Conservation (phyloP, 768 basidiomycete species). For the Gautieria morchelliformis region DNA sequence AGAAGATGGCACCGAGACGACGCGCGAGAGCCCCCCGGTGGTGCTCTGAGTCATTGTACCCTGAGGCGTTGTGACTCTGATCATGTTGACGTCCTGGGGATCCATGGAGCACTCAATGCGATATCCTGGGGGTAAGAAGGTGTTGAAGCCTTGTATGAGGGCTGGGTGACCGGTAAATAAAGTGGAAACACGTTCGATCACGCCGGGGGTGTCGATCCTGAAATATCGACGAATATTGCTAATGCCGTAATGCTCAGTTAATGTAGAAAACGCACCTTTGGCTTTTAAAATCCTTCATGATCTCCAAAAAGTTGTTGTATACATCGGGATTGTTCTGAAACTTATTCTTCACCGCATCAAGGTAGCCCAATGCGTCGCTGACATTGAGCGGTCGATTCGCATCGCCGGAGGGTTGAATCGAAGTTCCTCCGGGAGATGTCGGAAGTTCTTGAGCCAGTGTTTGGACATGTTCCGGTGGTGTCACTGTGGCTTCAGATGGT, state of each 20-base stretch:
- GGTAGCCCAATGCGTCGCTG: constrained; percentile 85
- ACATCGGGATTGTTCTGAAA: constrained; percentile 87
- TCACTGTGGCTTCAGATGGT: neutral
- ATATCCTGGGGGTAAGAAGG: constrained; percentile 91
- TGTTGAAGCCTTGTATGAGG: constrained; percentile 97
- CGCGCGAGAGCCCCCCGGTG: constrained; percentile 11
- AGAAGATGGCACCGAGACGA: neutral
- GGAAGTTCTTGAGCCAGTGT: neutral
- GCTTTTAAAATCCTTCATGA: constrained; percentile 99
- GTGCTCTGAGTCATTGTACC: constrained; percentile 60
- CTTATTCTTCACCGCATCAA: constrained; percentile 90
- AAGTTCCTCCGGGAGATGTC: neutral
- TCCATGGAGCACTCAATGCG: constrained; percentile 76
- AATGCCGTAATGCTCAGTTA: neutral
- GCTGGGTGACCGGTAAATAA: constrained; percentile 85
- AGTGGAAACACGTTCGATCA: constrained; percentile 89
- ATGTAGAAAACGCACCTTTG: constrained; percentile 53
- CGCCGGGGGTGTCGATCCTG: constrained; percentile 96
- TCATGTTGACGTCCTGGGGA: constrained; percentile 46
- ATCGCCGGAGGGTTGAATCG: neutral
- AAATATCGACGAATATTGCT: neutral
- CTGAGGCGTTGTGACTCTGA: constrained; percentile 70
- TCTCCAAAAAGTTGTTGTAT: constrained; percentile 90
- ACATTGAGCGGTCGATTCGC: constrained; percentile 72
- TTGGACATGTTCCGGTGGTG: neutral